Percentiles rank a stretch among this genome's conserved stretches.
phyloP scores from a whole-genome alignment of 2,329 filamentous ascomycete genomes.

The Lasiodiplodia sp. region DNA sequence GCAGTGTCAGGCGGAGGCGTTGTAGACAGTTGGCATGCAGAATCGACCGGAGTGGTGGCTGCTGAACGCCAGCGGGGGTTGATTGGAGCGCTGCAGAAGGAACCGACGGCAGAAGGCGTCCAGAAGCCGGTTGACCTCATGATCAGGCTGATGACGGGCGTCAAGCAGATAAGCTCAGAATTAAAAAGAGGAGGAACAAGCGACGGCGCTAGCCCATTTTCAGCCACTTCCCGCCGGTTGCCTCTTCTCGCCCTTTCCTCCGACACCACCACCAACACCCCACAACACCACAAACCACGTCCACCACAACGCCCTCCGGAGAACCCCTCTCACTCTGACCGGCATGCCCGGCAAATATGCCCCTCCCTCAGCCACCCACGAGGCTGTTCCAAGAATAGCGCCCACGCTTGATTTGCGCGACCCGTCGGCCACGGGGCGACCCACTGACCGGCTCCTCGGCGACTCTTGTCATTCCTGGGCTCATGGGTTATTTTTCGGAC shows the following conservation, averaged over 20 bases:
- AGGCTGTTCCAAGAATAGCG: not conserved
- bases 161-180: slow-evolving; percentile 22
- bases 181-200: slow-evolving; percentile 8
- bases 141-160: slow-evolving; percentile 20
- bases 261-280: slow-evolving; percentile 6
- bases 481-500: not conserved
- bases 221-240: not conserved
- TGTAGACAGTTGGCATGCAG: slow-evolving; percentile 12
- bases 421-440: not conserved
- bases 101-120: not conserved
- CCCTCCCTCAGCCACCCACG: not conserved
- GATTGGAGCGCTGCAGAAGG: slow-evolving; percentile 10
- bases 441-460: not conserved
- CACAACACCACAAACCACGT: not conserved
- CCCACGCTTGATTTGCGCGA: not conserved
- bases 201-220: not conserved
- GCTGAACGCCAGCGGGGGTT: not conserved
- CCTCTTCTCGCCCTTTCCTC: slow-evolving; percentile 1
- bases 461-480: slow-evolving; percentile 6
- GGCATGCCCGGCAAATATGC: not conserved
- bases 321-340: not conserved
- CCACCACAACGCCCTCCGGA: not conserved
- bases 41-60: not conserved
- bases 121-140: not conserved
- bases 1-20: not conserved